Evolutionary conservation across 2,329 filamentous ascomycete genomes (phyloP), one percentile per base, ranked within the genome.

Genomic region (Kalaharituber pfeilii): DNA sequence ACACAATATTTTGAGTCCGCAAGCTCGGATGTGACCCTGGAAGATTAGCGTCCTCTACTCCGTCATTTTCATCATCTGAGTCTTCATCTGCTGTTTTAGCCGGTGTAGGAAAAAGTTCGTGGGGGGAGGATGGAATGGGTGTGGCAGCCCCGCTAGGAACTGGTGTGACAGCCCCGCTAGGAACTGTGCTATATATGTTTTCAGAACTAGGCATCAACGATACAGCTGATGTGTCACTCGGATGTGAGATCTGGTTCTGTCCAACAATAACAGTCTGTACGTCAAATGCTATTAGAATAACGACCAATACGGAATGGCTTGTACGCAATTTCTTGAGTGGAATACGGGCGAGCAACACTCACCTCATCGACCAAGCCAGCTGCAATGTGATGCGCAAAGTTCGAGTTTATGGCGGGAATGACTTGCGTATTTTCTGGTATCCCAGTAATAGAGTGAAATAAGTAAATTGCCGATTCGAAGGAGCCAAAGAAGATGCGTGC

Each of bases 361-460:
- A 36, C 30, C 30, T 22, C 42, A 22, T 47, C 42, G 3, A 22
- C 15, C 24, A 47, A 22, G 11, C 42, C 42, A 15, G 42, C 42
- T 5, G 84, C 86, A 61, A 96, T 96, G 68, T 96, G 89, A 64
- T 94, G 85, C 0, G 86, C 86, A 71, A 95, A 95, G 67, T 94
- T 96, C 59, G 84, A 87, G 71, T 94, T 94, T 62, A 96, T 85
- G 3, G 85, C 86, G 0, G 89, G 91, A 15, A 96, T 78, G 0
- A 95, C 86, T 0, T 80, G 76, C 5, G 91, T 79, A 51, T 80
- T 75, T 9, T 78, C 75, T 0, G 86, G 83, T 0, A 96, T 83
- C n/a, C 79, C 79, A 65, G 88, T 94, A 59, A 95, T 85, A 62
- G 82, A 84, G 51, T 83, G 84, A 3, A 96, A 75, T 1, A 96